Evolutionary conservation across 192 early-diverging fungal genomes (phyloP), one percentile per base, ranked within the genome.

Genomic region (Dispira simplex): DNA sequence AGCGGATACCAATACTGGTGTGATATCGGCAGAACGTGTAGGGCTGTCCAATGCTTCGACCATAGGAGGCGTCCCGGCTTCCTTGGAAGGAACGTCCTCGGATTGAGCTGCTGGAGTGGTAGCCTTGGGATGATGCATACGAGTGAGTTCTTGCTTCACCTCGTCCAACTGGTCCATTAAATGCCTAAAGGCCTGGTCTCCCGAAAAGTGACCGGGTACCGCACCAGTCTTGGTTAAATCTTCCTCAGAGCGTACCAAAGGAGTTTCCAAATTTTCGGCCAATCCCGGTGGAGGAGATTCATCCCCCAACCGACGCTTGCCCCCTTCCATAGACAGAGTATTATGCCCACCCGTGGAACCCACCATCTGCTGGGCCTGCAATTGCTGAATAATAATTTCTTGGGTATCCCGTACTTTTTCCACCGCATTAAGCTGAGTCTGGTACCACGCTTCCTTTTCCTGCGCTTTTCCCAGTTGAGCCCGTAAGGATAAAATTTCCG

Each of bases 71-170:
- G 32, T 4, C 32, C 6, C 6, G 32, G 32, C 32, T 39, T 39
- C 32, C 32, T 39, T 39, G 32, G 32, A 4, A 4, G 32, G 6
- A 39, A 4, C 32, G 6, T 39, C 32, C 32, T 39, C 48, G 4
- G 48, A 1, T 51, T 1, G 48, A 9, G 21, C 48, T 20, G 3
- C 18, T 1, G 56, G 11, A 0, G 23, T 26, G 18, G 46, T 23
- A 23, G 13, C 44, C n/a, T 45, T 43, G 44, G 20, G 44, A 21
- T 14, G 4, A 12, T 45, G 59, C 11, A 62, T 14, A 10, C 46
- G 39, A 45, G 59, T 43, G 44, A 62, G 46, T 14, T 62, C 59
- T 44, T 62, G 26, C 43, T 62, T 62, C 44, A 44, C 59, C 43
- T 62, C 44, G 44, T 46, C 44, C 12, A 62, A 14, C 26, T 62